Base-by-base conservation (phyloP, 352 stramenopile genomes). In the Aphanomyces cochlioides region DNA sequence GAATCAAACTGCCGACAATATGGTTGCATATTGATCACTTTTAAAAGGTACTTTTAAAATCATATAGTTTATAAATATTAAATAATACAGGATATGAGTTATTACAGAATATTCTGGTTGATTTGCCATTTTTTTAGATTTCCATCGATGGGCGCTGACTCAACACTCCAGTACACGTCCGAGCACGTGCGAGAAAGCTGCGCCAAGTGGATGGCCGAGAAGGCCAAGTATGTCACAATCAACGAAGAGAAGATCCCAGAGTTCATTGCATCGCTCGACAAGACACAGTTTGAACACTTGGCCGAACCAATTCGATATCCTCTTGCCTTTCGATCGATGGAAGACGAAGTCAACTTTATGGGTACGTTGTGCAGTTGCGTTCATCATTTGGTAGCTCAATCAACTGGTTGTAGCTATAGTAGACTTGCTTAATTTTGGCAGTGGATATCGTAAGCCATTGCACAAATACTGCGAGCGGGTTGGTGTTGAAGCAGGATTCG, bases 311-410 rank as follows among this genome's bases (percentile, higher is more conserved):
- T 79, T 73, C 83, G 78, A 34, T 93, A 90, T 74, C 85, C 85
- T 37, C 83, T 93, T 63, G 88, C 87, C 74, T 93, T 93, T 57
- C 75, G 76, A 56, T 88, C 82, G 58, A 67, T 83, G 66, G 73
- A 86, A 56, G 85, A 93, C 58, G 85, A 93, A 74, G 69, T 90
- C 69, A 88, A 89, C 67, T 93, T 93, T 63, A 71, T 93, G 28
- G 86, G 85, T 91, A 57, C 48, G 84, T 78, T 7, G 2, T 50
- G 10, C 43, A 50, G 17, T 40, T 6, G 2, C 7, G 21, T 37
- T 17, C 38, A 48, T 17, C 13, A 2, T 41, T 47, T 28, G 34
- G 54, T 50, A 28, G 36, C 34, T 8, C 54, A 34, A 57, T n/a
- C 61, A 8, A 15, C 12, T 64, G 5, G n/a, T 15, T 12, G 8